These are phyloP conservation scores for Chiua virens DNA, from an alignment of 768 basidiomycete genomes.

Conservation along the genomic window DNA sequence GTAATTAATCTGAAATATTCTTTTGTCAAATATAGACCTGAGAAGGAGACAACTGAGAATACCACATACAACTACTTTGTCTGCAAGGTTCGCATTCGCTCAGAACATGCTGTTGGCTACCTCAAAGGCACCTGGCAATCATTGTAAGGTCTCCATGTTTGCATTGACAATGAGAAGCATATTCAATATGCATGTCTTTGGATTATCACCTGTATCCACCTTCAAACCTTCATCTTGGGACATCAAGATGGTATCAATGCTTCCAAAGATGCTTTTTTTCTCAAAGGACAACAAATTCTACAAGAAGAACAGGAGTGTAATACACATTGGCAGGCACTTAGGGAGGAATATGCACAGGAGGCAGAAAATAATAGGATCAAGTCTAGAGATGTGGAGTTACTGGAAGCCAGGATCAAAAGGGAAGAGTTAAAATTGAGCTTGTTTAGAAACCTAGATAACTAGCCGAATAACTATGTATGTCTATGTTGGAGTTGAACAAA, in stretches of 20 bases:
- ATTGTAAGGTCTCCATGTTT: conserved; percentile 6
- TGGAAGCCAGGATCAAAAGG: conserved; percentile 3
- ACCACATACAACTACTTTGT: conserved; percentile 33
- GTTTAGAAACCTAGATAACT: not conserved
- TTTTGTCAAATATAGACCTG: conserved; percentile 2
- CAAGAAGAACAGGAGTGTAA: not conserved
- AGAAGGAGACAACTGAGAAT: conserved; percentile 1
- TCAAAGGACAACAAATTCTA: conserved; percentile 1
- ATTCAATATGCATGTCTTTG: conserved; percentile 12
- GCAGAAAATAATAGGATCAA: not conserved
- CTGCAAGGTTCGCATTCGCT: conserved; percentile 29
- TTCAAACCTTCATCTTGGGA: conserved; percentile 29
- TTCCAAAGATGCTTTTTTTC: not conserved
- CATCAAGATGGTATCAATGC: conserved; percentile 6
- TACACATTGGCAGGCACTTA: not conserved
- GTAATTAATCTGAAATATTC: not conserved
- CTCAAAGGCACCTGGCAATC: conserved; percentile 36
- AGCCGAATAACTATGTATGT: no score
- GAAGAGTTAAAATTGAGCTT: conserved; percentile 6
- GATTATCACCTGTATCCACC: conserved; percentile 14
- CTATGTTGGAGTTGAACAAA: no score
- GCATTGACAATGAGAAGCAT: conserved; percentile 3
- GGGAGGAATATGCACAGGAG: not conserved
- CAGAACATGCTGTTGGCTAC: conserved; percentile 41
- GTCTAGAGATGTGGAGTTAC: not conserved